These are phyloP conservation scores for Colletotrichum tabaci DNA, from an alignment of 2,329 filamentous ascomycete genomes.

Conservation along the genomic window DNA sequence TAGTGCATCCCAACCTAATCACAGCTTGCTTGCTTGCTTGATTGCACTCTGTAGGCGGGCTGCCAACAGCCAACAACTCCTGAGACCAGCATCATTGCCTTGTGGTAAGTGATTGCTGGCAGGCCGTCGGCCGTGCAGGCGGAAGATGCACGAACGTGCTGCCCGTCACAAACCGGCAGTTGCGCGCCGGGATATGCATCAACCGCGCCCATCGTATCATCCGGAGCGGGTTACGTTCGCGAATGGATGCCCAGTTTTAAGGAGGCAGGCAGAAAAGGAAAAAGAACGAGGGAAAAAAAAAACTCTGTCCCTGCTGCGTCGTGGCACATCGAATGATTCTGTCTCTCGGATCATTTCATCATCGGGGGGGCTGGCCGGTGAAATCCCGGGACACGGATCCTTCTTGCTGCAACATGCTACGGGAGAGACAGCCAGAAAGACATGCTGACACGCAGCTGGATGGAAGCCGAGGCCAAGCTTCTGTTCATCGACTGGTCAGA, in stretches of 20 bases:
- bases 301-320: background rate
- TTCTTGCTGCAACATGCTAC: slow-evolving; percentile 1
- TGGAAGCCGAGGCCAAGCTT: background rate
- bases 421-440: background rate
- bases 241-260: background rate
- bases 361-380: slow-evolving; percentile 30
- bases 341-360: slow-evolving; percentile 17
- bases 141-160: slow-evolving; percentile 8
- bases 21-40: no score
- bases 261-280: background rate
- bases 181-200: background rate
- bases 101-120: background rate
- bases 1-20: background rate
- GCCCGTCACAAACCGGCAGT: slow-evolving; percentile 8
- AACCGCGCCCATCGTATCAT: background rate
- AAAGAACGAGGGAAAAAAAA: no score
- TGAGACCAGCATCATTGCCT: slow-evolving; percentile 2
- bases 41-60: background rate
- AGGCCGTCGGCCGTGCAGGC: background rate
- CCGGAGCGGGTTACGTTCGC: slow-evolving; percentile 1
- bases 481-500: background rate
- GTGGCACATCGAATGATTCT: slow-evolving; percentile 16
- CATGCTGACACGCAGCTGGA: slow-evolving; percentile 25
- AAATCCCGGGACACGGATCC: slow-evolving; percentile 5
- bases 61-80: background rate